These are phyloP conservation scores for Epichloe glyceriae DNA, from an alignment of 2,329 filamentous ascomycete genomes.

Conservation along the genomic window DNA sequence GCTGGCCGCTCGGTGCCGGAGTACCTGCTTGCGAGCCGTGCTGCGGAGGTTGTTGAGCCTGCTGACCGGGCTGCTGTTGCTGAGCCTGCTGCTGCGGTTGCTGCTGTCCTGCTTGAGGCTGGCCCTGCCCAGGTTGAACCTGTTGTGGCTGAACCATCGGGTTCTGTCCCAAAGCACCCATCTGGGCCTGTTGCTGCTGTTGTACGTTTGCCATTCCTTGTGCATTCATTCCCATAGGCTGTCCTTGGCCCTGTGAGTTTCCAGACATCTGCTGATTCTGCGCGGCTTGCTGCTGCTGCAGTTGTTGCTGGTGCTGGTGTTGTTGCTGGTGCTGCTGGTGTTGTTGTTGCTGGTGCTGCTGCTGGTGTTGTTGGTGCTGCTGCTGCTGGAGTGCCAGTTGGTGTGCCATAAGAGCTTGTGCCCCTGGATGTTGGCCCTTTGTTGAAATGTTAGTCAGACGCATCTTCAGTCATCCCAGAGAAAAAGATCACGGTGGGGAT, in stretches of 20 bases:
- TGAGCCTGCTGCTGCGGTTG: constrained; percentile 38
- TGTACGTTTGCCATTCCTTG: constrained; percentile 32
- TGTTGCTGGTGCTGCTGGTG: constrained; percentile 27
- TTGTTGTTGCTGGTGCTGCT: constrained; percentile 10
- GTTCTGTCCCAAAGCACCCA: constrained; percentile 8
- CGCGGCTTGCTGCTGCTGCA: constrained; percentile 19
- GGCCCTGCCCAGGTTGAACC: constrained; percentile 12
- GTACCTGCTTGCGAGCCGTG: constrained; percentile 7
- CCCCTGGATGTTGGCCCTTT: constrained; percentile 19
- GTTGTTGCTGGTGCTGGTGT: constrained; percentile 22
- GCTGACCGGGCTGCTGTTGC: constrained; percentile 28
- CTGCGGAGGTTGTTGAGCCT: constrained; percentile 27
- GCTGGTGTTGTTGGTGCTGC: constrained; percentile 34
- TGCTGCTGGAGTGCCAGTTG: constrained; percentile 36
- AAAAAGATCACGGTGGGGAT: neutral
- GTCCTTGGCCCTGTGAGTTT: constrained; percentile 24
- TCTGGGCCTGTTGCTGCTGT: constrained; percentile 9
- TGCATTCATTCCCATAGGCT: constrained; percentile 34
- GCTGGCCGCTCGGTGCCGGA: constrained; percentile 14
- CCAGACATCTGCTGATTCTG: constrained; percentile 28
- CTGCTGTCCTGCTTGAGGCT: constrained; percentile 18
- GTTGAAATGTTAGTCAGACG: neutral
- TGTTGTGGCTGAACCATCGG: constrained; percentile 11
- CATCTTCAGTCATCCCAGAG: neutral
- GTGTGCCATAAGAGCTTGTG: constrained; percentile 31